Conservation (phyloP, 495 filamentous ascomycete species). For the Tuber umbilicatum region DNA sequence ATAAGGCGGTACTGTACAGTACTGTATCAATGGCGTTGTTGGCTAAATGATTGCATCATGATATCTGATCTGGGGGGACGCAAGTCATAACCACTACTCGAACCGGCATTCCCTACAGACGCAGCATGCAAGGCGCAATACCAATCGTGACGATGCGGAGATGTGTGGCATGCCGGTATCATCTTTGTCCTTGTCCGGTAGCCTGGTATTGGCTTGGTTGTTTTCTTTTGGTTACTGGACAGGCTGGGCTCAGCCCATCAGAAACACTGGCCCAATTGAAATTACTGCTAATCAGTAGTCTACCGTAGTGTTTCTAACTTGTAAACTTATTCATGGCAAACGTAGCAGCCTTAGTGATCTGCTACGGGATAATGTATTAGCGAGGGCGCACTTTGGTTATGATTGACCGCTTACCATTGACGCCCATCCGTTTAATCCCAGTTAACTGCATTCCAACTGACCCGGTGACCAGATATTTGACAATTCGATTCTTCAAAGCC, state of each 20-base stretch:
- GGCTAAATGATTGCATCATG: neutral
- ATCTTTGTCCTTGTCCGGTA: neutral
- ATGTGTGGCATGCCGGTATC: neutral
- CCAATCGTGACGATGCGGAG: neutral
- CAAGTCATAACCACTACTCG: neutral
- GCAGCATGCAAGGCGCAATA: constrained; percentile 1
- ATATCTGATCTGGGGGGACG: neutral
- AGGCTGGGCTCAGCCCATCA: neutral
- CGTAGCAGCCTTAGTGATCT: neutral
- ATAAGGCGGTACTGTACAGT: neutral
- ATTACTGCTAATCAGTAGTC: neutral
- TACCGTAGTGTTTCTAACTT: neutral
- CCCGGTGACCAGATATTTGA: neutral
- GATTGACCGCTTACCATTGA: neutral
- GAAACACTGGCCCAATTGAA: neutral
- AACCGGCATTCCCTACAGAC: constrained; percentile 1
- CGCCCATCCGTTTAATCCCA: neutral
- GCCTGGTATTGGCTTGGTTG: neutral
- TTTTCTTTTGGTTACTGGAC: neutral
- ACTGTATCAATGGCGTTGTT: neutral
- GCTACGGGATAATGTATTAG: neutral
- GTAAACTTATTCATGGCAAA: neutral
- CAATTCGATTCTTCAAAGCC: neutral
- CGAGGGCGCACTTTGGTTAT: neutral
- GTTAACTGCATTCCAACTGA: neutral